Evolutionary conservation across 768 basidiomycete genomes (phyloP), one percentile per base, ranked within the genome.

Genomic region (Polyporus arcularius): DNA sequence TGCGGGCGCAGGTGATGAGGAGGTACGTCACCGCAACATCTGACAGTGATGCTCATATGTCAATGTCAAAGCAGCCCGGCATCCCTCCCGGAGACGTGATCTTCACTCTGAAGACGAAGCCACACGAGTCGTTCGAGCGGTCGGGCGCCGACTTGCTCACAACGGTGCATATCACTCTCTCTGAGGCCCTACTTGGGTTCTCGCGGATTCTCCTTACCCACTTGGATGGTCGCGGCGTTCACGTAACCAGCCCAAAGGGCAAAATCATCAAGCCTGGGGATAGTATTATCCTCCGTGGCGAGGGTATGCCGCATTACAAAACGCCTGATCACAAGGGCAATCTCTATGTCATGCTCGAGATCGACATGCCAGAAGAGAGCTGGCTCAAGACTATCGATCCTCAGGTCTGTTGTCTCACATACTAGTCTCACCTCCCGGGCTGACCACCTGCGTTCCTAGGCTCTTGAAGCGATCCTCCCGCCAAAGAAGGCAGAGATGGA

Each of bases 101-200:
- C 59, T 96, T 99, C 70, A 80, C 87, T 16, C 78, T 99, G 46
- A 82, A 87, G 65, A 77, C 82, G 4, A 69, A 74, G 38, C 82
- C 82, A 0, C 96, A 99, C 65, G 78, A 85, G 5, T 86, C 89
- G 1, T 96, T 99, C 70, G 89, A 91, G 67, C 87, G 93, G 40
- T 87, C 88, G 11, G 90, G 90, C 54, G 85, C 85, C 60, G 90
- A 96, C 70, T 82, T 99, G 35, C 78, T 91, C 41, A 86, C 92
- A 2, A 86, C 83, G 35, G 85, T 94, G 58, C 86, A 87, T 48
- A 88, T 99, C 58, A 96, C 94, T 0, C 80, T 98, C 31, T 96
- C 95, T 10, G 96, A 99, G 75, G 92, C 95, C 3, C 82, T 98
- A 10, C 82, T 97, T 55, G 96, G 96, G n/a, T 96, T 99, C 77